Evolutionary conservation across 2,329 filamentous ascomycete genomes (phyloP), one percentile per base, ranked within the genome.

Genomic region (Fusarium sp.): DNA sequence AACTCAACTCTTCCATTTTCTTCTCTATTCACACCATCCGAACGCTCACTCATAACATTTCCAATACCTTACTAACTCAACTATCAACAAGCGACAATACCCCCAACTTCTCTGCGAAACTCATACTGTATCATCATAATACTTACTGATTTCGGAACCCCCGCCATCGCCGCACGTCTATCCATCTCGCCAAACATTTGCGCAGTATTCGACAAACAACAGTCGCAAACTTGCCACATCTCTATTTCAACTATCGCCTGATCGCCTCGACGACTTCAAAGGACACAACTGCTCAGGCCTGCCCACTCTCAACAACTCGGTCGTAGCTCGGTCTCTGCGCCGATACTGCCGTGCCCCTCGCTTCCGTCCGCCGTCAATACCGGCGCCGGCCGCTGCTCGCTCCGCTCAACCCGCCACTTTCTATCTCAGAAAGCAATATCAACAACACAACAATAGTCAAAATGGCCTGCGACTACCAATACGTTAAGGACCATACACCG

Each of bases 401-500:
- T 43, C 54, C 67, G 58, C 48, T 35, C 58, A 60, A 62, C 18
- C 47, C 43, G 47, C 58, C 56, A 54, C 43, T 47, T 45, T 36
- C 45, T 40, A 39, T 54, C 65, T 58, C 46, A 51, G 31, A 49
- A 20, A 27, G 20, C 25, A 29, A 33, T 20, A 46, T 35, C 58
- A 57, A 52, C 40, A 56, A 58, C 29, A 42, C 20, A 41, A 18
- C n/a, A 35, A 56, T 39, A 46, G 31, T 13, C 31, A 40, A 60
- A 51, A 76, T 76, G 74, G 61, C 73, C 21, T 71, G 62, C 69
- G 74, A 78, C 66, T 78, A 76, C 54, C 63, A 75, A 65, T 77
- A 73, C 54, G 76, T 78, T 49, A 73, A 74, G 73, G 66, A 76
- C 43, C 76, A 76, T 69, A 79, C 77, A 8, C 74, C 68, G 35